Base-by-base conservation (phyloP, 176 grass and related monocot genomes). In the Aegilops bicornis region DNA sequence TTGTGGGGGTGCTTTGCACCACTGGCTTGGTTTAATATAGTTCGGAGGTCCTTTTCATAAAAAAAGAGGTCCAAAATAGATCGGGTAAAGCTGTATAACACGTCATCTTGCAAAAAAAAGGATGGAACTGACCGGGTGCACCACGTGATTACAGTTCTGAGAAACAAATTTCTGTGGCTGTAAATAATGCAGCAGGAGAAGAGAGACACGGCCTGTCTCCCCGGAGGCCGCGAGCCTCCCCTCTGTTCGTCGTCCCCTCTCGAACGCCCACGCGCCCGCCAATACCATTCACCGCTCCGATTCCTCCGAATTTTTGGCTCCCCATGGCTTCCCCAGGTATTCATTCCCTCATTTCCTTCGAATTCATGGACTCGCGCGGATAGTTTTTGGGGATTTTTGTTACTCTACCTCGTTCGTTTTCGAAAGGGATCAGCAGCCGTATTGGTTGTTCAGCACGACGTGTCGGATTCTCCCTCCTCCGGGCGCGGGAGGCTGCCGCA, bases 241-340 rank as follows among this genome's bases (percentile, higher is more conserved):
- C 40, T 24, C 40, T 4, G 59, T 30, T 31, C 59, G 6, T 3
- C 36, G 33, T 20, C 35, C 45, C 23, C 16, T 29, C 30, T 84
- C 54, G 6, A 31, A 31, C 25, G 30, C 8, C 19, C 20, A 10
- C 42, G 83, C 54, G 54, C 79, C 1, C 79, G 39, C 19, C 54
- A 20, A 63, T 32, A 14, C 43, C 31, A 13, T 11, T 37, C n/a
- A 12, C 3, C 29, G 11, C 11, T 16, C 10, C 61, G 40, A 25
- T 65, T 40, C 86, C 61, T 61, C 36, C 25, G 14, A 22, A 25
- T 61, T 7, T 14, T 29, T 11, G 22, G 9, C 25, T 32, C 27
- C 19, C 11, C 25, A 88, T 88, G 86, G 64, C 86, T 16, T 78
- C 73, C 50, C 59, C 86, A 88, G 86, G 80, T 88, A 78, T 78